Conservation (phyloP, 2,329 filamentous ascomycete species). For the Penicillium vulpinum region DNA sequence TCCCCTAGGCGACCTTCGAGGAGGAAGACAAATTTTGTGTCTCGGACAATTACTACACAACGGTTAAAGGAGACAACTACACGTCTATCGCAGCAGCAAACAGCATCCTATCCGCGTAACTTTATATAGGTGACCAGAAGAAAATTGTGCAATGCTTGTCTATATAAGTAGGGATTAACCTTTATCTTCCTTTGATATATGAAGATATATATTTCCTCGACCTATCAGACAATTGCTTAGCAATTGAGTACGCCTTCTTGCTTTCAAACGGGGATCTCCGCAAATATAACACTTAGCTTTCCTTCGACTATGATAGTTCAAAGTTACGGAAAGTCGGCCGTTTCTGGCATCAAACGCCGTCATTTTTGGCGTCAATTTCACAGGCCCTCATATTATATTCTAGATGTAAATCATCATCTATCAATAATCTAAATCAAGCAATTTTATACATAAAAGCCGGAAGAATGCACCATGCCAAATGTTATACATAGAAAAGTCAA, state of each 20-base stretch:
- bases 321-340: too few species aligned
- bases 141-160: constrained; percentile 3
- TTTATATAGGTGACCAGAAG: constrained; percentile 32
- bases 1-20: neutral
- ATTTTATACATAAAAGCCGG: neutral
- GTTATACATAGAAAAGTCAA: too few species aligned
- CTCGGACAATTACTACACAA: constrained; percentile 6
- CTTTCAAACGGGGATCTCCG: constrained; percentile 2
- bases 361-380: too few species aligned
- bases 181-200: neutral
- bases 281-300: constrained; percentile 21
- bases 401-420: neutral
- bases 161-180: neutral
- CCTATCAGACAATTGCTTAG: constrained; percentile 8
- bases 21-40: constrained; percentile 9
- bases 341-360: too few species aligned
- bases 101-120: constrained; percentile 16
- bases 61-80: constrained; percentile 5
- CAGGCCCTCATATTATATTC: too few species aligned
- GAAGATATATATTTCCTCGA: neutral
- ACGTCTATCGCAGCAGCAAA: constrained; percentile 2
- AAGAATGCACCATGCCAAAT: neutral
- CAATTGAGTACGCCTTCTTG: neutral
- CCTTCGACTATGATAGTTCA: constrained; percentile 14
- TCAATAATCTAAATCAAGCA: neutral